Conservation (phyloP, 192 early-diverging fungal genomes). For the Ambispora gerdemannii region DNA sequence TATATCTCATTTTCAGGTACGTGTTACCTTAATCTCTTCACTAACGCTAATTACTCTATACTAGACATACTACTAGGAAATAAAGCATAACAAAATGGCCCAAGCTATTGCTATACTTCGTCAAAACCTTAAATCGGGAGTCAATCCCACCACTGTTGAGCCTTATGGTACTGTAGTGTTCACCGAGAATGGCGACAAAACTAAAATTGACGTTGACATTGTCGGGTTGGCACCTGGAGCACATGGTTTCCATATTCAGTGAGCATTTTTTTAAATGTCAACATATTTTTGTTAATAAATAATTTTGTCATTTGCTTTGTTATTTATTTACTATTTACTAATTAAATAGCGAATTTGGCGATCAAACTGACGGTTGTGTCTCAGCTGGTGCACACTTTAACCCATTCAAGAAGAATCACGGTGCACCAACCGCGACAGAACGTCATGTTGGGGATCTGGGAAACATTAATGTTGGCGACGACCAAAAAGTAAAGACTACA, state of each 20-base stretch:
- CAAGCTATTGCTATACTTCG: not conserved
- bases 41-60: too few relatives aligned
- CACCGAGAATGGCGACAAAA: not conserved
- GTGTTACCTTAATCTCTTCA: not conserved
- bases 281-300: not conserved
- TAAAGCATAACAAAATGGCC: not conserved
- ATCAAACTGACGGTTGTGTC: conserved; percentile 82
- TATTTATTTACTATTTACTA: not conserved
- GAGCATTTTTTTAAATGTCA: conserved; percentile 15
- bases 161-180: not conserved
- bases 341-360: conserved; percentile 62
- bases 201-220: conserved; percentile 55
- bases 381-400: conserved; percentile 87
- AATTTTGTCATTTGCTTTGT: not conserved
- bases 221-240: conserved; percentile 63
- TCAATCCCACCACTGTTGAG: not conserved
- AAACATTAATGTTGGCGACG: conserved; percentile 61
- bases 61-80: too few relatives aligned
- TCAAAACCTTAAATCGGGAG: not conserved
- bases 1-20: not conserved
- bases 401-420: conserved; percentile 74
- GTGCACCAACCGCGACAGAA: conserved; percentile 60
- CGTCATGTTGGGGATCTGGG: conserved; percentile 92
- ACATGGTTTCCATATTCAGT: conserved; percentile 90
- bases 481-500: conserved; percentile 55